Percentiles rank a stretch among this genome's conserved stretches.
phyloP scores from a whole-genome alignment of 768 basidiomycete species.

The Podaxis sp. region DNA sequence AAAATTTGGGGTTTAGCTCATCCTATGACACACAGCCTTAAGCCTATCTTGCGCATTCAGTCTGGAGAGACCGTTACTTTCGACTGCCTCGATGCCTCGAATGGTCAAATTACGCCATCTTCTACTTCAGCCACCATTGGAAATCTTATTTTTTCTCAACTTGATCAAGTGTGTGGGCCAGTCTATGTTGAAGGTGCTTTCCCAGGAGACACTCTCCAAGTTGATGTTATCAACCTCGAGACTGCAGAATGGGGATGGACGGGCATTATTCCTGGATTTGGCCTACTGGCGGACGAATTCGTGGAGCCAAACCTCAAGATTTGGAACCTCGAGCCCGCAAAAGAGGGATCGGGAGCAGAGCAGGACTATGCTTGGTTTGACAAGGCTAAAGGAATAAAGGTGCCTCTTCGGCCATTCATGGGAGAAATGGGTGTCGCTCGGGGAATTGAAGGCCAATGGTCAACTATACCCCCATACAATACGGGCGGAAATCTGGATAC shows the following conservation, averaged over 20 bases:
- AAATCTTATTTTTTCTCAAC: slow-evolving; percentile 43
- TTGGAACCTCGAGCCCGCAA: slow-evolving; percentile 39
- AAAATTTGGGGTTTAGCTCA: neutral
- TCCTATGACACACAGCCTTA: slow-evolving; percentile 37
- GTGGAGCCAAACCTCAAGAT: slow-evolving; percentile 51
- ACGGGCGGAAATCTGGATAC: slow-evolving; percentile 68
- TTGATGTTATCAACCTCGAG: slow-evolving; percentile 54
- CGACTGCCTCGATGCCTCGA: slow-evolving; percentile 64
- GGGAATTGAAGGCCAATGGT: slow-evolving; percentile 48
- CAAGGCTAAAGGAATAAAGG: slow-evolving; percentile 43
- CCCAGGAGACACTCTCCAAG: slow-evolving; percentile 59
- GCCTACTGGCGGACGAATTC: slow-evolving; percentile 56
- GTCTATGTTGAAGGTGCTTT: slow-evolving; percentile 50
- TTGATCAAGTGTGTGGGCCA: slow-evolving; percentile 63
- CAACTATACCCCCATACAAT: slow-evolving; percentile 61
- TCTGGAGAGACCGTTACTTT: slow-evolving; percentile 58
- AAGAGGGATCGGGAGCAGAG: slow-evolving; percentile 29
- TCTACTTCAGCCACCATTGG: slow-evolving; percentile 38
- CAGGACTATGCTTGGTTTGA: slow-evolving; percentile 48
- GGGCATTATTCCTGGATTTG: slow-evolving; percentile 58
- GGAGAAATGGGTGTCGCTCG: slow-evolving; percentile 67
- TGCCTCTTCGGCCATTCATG: slow-evolving; percentile 57
- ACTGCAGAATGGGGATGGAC: slow-evolving; percentile 67
- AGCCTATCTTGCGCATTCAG: slow-evolving; percentile 45
- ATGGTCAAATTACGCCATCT: slow-evolving; percentile 51